Evolutionary conservation across 1,284 basidiomycete genomes (phyloP).

Genomic region (Sanguinoderma infundibulare): DNA sequence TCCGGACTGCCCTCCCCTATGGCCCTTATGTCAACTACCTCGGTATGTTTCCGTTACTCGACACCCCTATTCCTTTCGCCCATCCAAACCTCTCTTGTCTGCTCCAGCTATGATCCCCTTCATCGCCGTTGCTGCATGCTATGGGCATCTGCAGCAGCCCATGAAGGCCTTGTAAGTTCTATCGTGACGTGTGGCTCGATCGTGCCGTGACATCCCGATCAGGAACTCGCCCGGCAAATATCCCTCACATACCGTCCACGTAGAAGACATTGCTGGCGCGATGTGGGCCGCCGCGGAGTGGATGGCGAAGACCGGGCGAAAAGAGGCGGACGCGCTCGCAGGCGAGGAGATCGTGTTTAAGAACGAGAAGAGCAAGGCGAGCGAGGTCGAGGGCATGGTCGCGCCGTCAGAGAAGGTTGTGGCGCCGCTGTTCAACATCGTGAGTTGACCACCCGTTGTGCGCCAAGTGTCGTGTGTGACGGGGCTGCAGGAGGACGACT

Average conservation of each 20-base stretch:
- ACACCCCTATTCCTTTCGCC: neutral
- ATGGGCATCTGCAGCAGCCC: slow-evolving; percentile 82
- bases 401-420: slow-evolving; percentile 60
- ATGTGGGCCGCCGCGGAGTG: slow-evolving; percentile 78
- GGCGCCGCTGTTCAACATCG: slow-evolving; percentile 85
- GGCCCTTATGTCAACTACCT: slow-evolving; percentile 79
- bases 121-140: slow-evolving; percentile 82
- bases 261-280: slow-evolving; percentile 77
- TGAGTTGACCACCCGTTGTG: slow-evolving; percentile 37
- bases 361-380: slow-evolving; percentile 71
- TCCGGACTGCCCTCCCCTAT: slow-evolving; percentile 75
- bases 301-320: slow-evolving; percentile 66
- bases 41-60: slow-evolving; percentile 19
- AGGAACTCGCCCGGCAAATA: slow-evolving; percentile 83
- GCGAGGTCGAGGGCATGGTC: slow-evolving; percentile 63
- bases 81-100: slow-evolving; percentile 43
- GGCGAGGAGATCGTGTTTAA: slow-evolving; percentile 73
- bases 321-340: slow-evolving; percentile 64
- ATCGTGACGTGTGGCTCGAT: neutral
- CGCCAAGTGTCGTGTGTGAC: neutral
- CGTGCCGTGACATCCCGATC: slow-evolving; percentile 12
- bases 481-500: slow-evolving; percentile 71
- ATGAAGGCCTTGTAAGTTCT: slow-evolving; percentile 78
- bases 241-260: slow-evolving; percentile 80
- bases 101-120: slow-evolving; percentile 45